Evolutionary conservation across 306 rosid genomes (phyloP).

Genomic region (Citrullus amarus): DNA sequence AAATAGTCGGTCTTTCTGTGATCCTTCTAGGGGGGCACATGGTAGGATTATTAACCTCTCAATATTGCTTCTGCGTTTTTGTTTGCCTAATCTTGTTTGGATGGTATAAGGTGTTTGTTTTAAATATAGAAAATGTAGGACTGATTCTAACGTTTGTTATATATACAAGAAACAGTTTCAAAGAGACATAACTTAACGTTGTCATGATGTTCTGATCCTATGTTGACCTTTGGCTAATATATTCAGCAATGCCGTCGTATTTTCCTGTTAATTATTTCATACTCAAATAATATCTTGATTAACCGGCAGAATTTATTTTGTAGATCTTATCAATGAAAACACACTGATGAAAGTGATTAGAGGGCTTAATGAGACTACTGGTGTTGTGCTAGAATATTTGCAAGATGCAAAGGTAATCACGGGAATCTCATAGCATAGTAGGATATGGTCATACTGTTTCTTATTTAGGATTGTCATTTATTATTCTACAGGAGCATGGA

Average conservation of each 20-base stretch:
- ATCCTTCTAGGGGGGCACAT: neutral
- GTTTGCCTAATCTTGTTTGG: neutral
- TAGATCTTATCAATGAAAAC: slow-evolving; percentile 44
- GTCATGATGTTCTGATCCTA: neutral
- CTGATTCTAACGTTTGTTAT: neutral
- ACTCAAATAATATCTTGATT: neutral
- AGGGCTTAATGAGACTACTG: slow-evolving; percentile 75
- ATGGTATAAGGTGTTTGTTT: too few species aligned
- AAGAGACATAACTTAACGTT: neutral
- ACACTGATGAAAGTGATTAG: slow-evolving; percentile 39
- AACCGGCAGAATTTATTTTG: neutral
- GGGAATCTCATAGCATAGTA: slow-evolving; percentile 12
- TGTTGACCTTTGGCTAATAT: neutral
- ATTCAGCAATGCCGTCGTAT: neutral
- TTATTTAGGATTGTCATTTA: slow-evolving; percentile 12
- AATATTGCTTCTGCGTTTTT: neutral
- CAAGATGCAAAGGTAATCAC: slow-evolving; percentile 75
- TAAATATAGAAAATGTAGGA: neutral
- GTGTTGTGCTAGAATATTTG: slow-evolving; percentile 65
- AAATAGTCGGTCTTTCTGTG: neutral
- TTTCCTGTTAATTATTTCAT: neutral
- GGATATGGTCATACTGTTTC: slow-evolving; percentile 7
- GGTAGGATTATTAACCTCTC: neutral
- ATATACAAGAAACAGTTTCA: too few species aligned
- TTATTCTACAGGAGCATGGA: slow-evolving; percentile 56